These are phyloP conservation scores for Acanthamoeba lenticulata DNA, from an alignment of 208 protist species.

Conservation along the genomic window DNA sequence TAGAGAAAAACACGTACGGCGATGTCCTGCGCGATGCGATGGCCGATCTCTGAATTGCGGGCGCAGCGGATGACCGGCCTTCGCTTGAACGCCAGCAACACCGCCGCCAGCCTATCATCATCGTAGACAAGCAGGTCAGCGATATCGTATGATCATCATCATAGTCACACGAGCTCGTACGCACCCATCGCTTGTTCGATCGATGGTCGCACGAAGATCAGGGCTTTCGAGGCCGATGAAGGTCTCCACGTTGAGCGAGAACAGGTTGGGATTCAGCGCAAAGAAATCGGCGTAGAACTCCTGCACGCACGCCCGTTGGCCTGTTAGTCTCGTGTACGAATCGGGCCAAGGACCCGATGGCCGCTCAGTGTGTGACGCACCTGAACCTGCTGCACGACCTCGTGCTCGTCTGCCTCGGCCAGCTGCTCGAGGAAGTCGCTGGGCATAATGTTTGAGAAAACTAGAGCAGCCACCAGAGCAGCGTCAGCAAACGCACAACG, in stretches of 20 bases:
- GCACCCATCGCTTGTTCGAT: neutral
- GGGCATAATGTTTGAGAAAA: constrained; percentile 93
- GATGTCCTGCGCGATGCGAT: constrained; percentile 88
- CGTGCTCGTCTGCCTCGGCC: constrained; percentile 94
- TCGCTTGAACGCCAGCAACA: constrained; percentile 90
- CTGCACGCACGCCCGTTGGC: constrained; percentile 72
- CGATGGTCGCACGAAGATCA: neutral
- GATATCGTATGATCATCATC: neutral
- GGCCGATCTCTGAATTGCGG: constrained; percentile 33
- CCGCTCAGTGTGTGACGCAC: neutral
- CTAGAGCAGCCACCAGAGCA: constrained; percentile 35
- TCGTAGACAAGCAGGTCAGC: neutral
- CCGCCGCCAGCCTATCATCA: constrained; percentile 85
- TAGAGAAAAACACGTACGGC: constrained; percentile 54
- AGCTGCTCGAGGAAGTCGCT: constrained; percentile 91
- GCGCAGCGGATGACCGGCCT: constrained; percentile 84
- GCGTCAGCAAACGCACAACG: neutral
- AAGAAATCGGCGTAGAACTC: constrained; percentile 97
- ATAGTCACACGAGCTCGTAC: neutral
- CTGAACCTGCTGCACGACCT: constrained; percentile 91
- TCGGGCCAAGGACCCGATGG: neutral
- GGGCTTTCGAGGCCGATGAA: constrained; percentile 4
- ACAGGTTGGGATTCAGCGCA: constrained; percentile 91
- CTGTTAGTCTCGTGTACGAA: neutral
- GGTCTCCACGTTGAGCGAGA: constrained; percentile 82